Evolutionary conservation across 2,329 filamentous ascomycete species (phyloP).

Genomic region (Phialocephala sp.): DNA sequence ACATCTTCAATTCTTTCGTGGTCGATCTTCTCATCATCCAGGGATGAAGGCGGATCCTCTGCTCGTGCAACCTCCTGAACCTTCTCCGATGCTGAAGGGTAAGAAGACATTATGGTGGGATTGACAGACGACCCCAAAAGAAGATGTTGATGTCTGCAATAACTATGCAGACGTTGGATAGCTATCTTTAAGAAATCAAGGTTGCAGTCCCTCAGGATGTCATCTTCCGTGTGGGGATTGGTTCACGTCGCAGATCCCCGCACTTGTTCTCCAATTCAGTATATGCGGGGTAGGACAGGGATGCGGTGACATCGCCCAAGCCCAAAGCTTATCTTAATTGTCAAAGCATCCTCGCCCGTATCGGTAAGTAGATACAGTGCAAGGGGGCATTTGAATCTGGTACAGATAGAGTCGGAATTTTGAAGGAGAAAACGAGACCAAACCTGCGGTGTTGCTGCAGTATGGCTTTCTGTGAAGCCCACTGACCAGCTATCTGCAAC

Average conservation of each 20-base stretch:
- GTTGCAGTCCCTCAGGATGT: neutral
- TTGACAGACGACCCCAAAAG: neutral
- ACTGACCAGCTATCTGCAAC: neutral
- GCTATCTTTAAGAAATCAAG: constrained; percentile 2
- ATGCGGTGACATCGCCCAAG: neutral
- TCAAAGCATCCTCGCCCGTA: no score
- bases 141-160: neutral
- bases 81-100: constrained; percentile 6
- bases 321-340: neutral
- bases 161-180: neutral
- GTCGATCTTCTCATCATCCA: constrained; percentile 15
- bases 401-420: neutral
- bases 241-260: neutral
- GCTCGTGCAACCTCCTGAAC: neutral
- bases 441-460: no score
- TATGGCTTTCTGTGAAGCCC: no score
- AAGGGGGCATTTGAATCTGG: neutral
- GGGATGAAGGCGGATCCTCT: neutral
- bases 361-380: neutral
- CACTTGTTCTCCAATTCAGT: neutral
- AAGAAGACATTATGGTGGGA: neutral
- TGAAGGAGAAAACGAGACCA: neutral
- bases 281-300: constrained; percentile 9
- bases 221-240: constrained; percentile 1
- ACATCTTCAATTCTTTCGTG: constrained; percentile 19